Evolutionary conservation across 768 basidiomycete genomes (phyloP).

Genomic region (Boletus pseudopeckii): DNA sequence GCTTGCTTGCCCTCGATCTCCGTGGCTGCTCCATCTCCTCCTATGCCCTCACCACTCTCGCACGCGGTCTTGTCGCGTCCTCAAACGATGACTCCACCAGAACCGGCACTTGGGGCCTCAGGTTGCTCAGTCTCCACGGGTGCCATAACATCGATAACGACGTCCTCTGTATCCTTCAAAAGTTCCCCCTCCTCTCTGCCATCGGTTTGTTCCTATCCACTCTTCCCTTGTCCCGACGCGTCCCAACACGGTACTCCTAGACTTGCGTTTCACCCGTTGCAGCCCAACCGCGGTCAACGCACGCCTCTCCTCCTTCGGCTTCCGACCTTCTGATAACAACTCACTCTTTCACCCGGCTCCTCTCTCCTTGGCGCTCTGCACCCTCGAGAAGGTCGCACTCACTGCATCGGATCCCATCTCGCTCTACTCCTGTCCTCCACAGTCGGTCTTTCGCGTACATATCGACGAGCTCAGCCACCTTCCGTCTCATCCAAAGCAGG

Average conservation of each 20-base stretch:
- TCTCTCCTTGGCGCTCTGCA: constrained; percentile 34
- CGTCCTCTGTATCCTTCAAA: constrained; percentile 39
- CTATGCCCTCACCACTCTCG: constrained; percentile 51
- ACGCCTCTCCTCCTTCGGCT: constrained; percentile 21
- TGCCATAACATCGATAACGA: constrained; percentile 49
- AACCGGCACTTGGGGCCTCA: constrained; percentile 53
- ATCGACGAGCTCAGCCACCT: constrained; percentile 13
- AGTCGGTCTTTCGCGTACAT: constrained; percentile 30
- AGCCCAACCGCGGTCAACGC: constrained; percentile 17
- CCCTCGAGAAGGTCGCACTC: constrained; percentile 23
- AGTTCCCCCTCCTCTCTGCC: constrained; percentile 57
- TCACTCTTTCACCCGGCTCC: constrained; percentile 44
- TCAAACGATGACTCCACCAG: constrained; percentile 19
- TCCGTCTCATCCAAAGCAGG: constrained; percentile 2
- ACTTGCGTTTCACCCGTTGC: constrained; percentile 51
- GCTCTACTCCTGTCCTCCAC: constrained; percentile 26
- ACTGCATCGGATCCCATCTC: constrained; percentile 14
- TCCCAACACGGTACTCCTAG: constrained; percentile 26
- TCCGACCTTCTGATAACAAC: constrained; percentile 26
- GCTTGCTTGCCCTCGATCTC: constrained; percentile 62
- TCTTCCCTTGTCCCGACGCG: neutral
- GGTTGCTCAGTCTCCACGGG: constrained; percentile 53
- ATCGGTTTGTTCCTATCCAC: constrained; percentile 44
- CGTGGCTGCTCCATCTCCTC: constrained; percentile 50
- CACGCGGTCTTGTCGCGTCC: constrained; percentile 39